Conservation (phyloP, 345 rosid genomes). For the Gossypioides kirkii region DNA sequence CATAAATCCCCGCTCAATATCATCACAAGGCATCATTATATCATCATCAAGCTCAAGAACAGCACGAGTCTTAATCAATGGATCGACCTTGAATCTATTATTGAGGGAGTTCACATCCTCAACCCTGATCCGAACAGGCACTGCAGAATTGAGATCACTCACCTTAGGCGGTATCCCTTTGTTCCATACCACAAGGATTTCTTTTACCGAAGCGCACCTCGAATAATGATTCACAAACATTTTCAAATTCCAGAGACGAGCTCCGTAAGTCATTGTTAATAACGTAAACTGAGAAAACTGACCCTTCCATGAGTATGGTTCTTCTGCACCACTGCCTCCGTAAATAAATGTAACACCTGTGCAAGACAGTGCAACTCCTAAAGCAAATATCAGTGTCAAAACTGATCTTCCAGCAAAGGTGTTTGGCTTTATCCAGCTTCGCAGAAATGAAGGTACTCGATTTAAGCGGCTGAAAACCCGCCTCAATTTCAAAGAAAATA, state of each 20-base stretch:
- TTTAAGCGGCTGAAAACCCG: conserved; percentile 57
- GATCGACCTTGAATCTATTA: conserved; percentile 78
- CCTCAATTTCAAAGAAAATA: conserved; percentile 57
- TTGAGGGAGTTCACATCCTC: conserved; percentile 72
- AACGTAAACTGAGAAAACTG: conserved; percentile 83
- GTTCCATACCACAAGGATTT: conserved; percentile 96
- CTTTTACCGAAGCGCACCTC: conserved; percentile 82
- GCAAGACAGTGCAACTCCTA: conserved; percentile 56
- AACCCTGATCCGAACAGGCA: conserved; percentile 79
- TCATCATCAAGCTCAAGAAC: conserved; percentile 97
- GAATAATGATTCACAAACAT: conserved; percentile 91
- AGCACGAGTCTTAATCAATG: conserved; percentile 60
- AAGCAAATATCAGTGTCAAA: conserved; percentile 35
- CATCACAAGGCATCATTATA: conserved; percentile 86
- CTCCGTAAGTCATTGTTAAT: conserved; percentile 88
- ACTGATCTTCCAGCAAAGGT: conserved; percentile 48
- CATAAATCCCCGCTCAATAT: conserved; percentile 74
- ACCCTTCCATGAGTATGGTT: conserved; percentile 59
- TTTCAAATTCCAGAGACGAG: conserved; percentile 97
- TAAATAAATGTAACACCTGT: conserved; percentile 49
- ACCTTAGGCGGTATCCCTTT: conserved; percentile 68
- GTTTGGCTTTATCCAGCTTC: conserved; percentile 54
- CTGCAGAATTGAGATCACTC: conserved; percentile 69
- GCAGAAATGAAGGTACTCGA: conserved; percentile 48
- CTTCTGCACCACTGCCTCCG: conserved; percentile 83